phyloP scores from a whole-genome alignment of 371 early-diverging fungal genomes.

The Apophysomyces elegans region DNA sequence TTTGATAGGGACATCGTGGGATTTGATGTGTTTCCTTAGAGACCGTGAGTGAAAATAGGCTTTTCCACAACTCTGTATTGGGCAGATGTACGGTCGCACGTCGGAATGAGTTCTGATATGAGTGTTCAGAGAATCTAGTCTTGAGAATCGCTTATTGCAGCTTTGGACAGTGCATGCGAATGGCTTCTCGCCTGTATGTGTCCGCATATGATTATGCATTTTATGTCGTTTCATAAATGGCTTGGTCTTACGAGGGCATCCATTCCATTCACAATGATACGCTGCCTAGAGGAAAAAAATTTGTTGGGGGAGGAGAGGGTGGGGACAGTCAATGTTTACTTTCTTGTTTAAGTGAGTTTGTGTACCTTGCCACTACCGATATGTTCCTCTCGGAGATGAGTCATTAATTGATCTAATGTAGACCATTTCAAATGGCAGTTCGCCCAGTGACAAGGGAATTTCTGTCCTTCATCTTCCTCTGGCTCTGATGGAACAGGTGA shows the following conservation, averaged over 20 bases:
- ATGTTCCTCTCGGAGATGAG: constrained; percentile 28
- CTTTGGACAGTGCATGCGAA: constrained; percentile 30
- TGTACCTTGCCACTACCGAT: constrained; percentile 31
- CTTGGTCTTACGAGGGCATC: constrained; percentile 67
- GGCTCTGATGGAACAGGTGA: neutral
- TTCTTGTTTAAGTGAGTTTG: neutral
- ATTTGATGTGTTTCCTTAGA: constrained; percentile 26
- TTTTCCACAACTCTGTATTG: constrained; percentile 25
- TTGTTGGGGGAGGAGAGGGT: neutral
- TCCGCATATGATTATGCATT: constrained; percentile 82
- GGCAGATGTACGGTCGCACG: constrained; percentile 56
- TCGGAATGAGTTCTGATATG: constrained; percentile 78
- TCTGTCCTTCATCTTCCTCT: constrained; percentile 6
- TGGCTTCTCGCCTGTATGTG: constrained; percentile 39
- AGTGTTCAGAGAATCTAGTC: constrained; percentile 78
- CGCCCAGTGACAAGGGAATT: constrained; percentile 21
- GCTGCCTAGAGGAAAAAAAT: constrained; percentile 39
- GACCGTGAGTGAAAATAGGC: constrained; percentile 34
- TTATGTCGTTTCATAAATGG: constrained; percentile 86
- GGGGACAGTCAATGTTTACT: neutral
- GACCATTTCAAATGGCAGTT: constrained; percentile 12
- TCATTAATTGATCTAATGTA: constrained; percentile 23
- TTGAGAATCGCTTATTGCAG: constrained; percentile 80
- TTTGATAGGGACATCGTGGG: constrained; percentile 15
- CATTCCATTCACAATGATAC: constrained; percentile 79